Conservation (phyloP, 176 grass and related monocot genomes). For the Zea luxurians region DNA sequence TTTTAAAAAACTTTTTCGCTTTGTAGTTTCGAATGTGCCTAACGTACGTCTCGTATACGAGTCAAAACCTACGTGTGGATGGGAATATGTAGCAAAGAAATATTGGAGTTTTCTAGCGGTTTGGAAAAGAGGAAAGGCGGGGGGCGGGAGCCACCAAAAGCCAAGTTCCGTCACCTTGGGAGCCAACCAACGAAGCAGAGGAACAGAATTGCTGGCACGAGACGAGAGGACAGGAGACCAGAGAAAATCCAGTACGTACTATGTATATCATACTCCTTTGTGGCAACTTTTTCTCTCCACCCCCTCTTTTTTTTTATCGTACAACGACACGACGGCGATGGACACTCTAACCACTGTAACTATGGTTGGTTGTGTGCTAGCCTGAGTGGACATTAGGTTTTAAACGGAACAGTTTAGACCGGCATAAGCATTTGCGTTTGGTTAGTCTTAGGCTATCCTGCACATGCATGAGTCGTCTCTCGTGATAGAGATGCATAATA, state of each 20-base stretch:
- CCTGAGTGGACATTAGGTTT: neutral
- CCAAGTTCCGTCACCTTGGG: slow-evolving; percentile 29
- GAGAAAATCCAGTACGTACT: neutral
- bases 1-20: neutral
- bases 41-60: neutral
- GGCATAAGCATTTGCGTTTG: too few species aligned
- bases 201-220: neutral
- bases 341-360: neutral
- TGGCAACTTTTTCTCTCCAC: neutral
- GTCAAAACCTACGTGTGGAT: neutral
- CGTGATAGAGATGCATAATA: too few species aligned
- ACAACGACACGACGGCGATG: neutral
- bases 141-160: neutral
- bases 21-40: neutral
- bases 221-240: too few species aligned
- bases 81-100: neutral
- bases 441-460: too few species aligned
- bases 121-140: neutral
- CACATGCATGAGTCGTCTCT: too few species aligned
- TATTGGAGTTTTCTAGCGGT: neutral
- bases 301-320: neutral
- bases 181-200: slow-evolving; percentile 46
- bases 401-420: neutral
- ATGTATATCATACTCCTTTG: too few species aligned
- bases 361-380: neutral